These are phyloP conservation scores for Acephala macrosclerotiorum DNA, from an alignment of 2,329 filamentous ascomycete species.

Conservation along the genomic window DNA sequence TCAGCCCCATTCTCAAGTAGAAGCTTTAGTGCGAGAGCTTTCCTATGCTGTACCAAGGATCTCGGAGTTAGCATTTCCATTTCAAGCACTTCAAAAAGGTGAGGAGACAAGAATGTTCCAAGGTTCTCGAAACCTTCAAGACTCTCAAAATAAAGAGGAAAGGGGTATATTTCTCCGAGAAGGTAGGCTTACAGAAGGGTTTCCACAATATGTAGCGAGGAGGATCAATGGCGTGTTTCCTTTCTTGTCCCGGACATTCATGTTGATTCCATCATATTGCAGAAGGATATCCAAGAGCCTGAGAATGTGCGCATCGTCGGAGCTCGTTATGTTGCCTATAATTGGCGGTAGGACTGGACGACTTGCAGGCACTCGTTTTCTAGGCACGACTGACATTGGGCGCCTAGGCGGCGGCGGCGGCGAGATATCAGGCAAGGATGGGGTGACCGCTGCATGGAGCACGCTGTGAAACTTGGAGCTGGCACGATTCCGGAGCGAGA, in stretches of 20 bases:
- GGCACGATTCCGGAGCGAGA: slow-evolving; percentile 17
- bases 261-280: slow-evolving; percentile 3
- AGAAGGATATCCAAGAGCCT: slow-evolving; percentile 16
- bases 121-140: too few relatives aligned
- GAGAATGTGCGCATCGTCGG: neutral
- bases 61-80: too few relatives aligned
- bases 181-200: too few relatives aligned
- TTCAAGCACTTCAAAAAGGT: too few relatives aligned
- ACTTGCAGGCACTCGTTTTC: neutral
- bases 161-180: too few relatives aligned
- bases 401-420: neutral
- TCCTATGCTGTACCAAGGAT: too few relatives aligned
- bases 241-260: slow-evolving; percentile 14
- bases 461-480: neutral
- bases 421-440: neutral
- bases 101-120: too few relatives aligned
- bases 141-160: too few relatives aligned
- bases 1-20: slow-evolving; percentile 2
- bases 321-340: neutral
- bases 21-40: neutral
- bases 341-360: neutral
- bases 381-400: neutral
- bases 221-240: slow-evolving; percentile 17
- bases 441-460: slow-evolving; percentile 12
- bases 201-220: neutral